Conservation (phyloP, 768 basidiomycete genomes). For the Brasilioporus rufonigricans region DNA sequence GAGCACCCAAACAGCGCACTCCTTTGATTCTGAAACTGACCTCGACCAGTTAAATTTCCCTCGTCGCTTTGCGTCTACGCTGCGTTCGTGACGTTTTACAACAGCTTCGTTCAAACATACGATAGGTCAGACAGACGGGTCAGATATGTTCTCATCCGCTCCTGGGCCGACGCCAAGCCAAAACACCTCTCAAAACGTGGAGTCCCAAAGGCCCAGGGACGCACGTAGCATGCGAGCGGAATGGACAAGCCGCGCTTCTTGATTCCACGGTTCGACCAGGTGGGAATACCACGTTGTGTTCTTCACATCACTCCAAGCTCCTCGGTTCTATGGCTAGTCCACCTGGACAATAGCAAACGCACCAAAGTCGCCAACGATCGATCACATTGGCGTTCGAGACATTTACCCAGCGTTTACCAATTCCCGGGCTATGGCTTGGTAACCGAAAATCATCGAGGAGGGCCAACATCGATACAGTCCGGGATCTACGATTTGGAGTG, state of each 20-base stretch:
- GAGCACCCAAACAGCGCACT: no score
- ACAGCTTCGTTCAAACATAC: no score
- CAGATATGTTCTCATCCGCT: no score
- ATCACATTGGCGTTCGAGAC: not conserved
- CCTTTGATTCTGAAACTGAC: no score
- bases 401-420: not conserved
- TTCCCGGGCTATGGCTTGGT: slow-evolving; percentile 9
- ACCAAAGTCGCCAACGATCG: not conserved
- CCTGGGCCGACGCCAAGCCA: not conserved
- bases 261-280: not conserved
- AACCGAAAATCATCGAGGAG: slow-evolving; percentile 3
- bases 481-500: not conserved
- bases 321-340: not conserved
- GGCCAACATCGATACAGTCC: not conserved
- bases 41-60: no score
- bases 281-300: not conserved
- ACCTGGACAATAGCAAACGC: not conserved
- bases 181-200: not conserved
- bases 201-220: no score
- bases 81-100: no score
- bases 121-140: no score
- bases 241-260: not conserved
- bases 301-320: not conserved
- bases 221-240: no score
- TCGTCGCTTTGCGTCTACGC: no score